Base-by-base conservation (phyloP, 2,329 filamentous ascomycete genomes). In the Hymenoscyphus repandus region DNA sequence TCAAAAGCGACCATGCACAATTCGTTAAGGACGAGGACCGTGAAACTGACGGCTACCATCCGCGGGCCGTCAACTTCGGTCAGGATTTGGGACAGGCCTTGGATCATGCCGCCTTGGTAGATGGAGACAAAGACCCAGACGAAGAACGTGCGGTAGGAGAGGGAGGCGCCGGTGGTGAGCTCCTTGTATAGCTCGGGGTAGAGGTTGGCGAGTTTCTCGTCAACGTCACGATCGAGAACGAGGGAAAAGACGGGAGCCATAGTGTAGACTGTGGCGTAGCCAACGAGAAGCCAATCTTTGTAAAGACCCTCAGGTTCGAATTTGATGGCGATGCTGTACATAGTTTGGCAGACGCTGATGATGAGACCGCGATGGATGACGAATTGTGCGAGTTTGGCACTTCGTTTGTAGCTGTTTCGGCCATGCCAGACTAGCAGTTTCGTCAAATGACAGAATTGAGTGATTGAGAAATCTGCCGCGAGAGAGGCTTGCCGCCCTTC, bases 371-470 rank as follows among this genome's bases (percentile, higher is more conserved):
- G 87, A 67, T 99, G 95, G 62, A 99, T 99, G 62, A 99, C 92
- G 69, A 99, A 99, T 68, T 97, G 95, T 0, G 89, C 90, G 20
- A 99, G 80, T 71, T 99, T 99, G 27, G 93, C 93, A 52, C 84
- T 90, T 41, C 95, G 83, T 70, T 97, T 97, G 76, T 99, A 99
- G 61, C 86, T 92, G 71, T 99, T 99, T 31, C 95, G 84, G 1
- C 93, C 93, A 67, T 99, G 95, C 93, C 95, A 99, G 34, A 99
- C 90, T n/a, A 99, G 80, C 1, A 99, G 79, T 69, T 97, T 99
- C 45, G 92, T 95, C 17, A 99, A 74, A 67, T 99, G 90, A 64
- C 85, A 88, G 70, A 99, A 99, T 63, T 96, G 91, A 53, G 90
- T 89, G 61, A 99, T 95, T 52, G 87, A 93, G 69, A 99, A 99